A percentile compares a stretch with the other conserved stretches of the same genome.
These are phyloP conservation scores for Schoenoplectus tabernaemontani DNA, from an alignment of 202 grass and related monocot genomes.

Conservation along the genomic window DNA sequence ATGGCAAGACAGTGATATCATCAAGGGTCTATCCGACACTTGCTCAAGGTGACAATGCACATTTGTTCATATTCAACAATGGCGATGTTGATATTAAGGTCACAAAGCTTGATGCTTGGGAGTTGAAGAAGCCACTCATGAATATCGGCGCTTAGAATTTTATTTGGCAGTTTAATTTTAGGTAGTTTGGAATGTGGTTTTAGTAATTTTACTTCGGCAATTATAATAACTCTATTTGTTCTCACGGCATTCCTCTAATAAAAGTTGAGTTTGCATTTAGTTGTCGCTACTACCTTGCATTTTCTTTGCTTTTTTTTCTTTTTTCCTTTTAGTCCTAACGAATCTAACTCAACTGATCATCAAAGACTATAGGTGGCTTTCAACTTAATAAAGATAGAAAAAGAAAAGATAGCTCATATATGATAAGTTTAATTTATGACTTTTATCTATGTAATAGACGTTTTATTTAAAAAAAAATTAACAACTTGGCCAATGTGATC, in stretches of 20 bases:
- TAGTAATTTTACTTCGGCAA: not conserved
- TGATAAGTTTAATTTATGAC: too few species aligned
- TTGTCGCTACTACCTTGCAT: not conserved
- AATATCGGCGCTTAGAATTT: constrained; percentile 35
- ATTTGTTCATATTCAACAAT: constrained; percentile 82
- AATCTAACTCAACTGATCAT: not conserved
- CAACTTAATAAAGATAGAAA: not conserved
- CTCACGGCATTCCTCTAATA: not conserved
- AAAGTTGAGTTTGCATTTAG: not conserved
- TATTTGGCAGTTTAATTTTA: not conserved
- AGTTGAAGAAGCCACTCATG: constrained; percentile 69
- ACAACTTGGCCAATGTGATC: not conserved
- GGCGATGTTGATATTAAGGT: constrained; percentile 48
- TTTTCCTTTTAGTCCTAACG: not conserved
- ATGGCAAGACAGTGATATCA: constrained; percentile 64
- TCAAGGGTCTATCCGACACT: constrained; percentile 69
- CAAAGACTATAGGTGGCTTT: not conserved
- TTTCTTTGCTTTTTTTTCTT: not conserved
- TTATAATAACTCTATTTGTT: not conserved
- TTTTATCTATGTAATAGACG: not conserved
- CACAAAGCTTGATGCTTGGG: constrained; percentile 56
- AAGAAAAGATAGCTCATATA: too few species aligned
- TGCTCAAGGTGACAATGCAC: constrained; percentile 53
- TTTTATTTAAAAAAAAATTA: not conserved
- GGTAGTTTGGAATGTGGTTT: not conserved